A percentile compares a stretch with the other conserved stretches of the same genome.
phyloP scores from a whole-genome alignment of 768 basidiomycete species.

The Lactarius hengduanensis region DNA sequence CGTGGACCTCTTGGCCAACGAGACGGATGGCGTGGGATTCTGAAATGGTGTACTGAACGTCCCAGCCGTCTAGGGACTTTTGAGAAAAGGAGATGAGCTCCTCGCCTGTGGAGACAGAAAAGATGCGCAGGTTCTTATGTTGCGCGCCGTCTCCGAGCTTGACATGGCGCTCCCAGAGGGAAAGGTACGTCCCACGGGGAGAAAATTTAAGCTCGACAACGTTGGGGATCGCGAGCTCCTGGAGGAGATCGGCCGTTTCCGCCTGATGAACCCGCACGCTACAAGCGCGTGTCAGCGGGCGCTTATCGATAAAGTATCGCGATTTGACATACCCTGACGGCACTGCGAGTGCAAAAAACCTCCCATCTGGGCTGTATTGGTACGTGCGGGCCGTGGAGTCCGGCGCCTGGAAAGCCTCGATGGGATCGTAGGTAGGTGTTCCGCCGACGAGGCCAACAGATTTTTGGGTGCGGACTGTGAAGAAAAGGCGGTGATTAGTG shows the following conservation, averaged over 20 bases:
- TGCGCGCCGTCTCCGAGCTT: constrained; percentile 89
- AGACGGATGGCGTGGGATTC: constrained; percentile 84
- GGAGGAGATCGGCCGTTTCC: constrained; percentile 67
- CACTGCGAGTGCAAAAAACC: constrained; percentile 82
- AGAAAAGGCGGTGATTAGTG: constrained; percentile 27
- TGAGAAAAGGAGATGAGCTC: constrained; percentile 87
- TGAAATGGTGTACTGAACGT: constrained; percentile 86
- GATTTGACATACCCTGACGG: constrained; percentile 60
- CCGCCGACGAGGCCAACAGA: constrained; percentile 81
- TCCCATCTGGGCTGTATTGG: constrained; percentile 83
- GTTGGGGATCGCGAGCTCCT: constrained; percentile 71
- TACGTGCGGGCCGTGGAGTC: constrained; percentile 73
- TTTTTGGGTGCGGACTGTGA: constrained; percentile 91
- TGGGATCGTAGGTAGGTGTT: constrained; percentile 67
- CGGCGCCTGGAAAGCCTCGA: constrained; percentile 62
- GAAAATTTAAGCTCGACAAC: constrained; percentile 88
- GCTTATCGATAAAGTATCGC: constrained; percentile 14
- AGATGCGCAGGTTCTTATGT: constrained; percentile 93
- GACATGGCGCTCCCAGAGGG: constrained; percentile 92
- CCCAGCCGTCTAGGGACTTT: constrained; percentile 91
- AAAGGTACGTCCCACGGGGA: constrained; percentile 88
- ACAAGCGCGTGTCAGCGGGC: constrained; percentile 22
- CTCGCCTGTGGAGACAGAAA: constrained; percentile 80
- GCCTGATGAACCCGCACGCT: constrained; percentile 80
- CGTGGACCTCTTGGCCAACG: constrained; percentile 78